Conservation (phyloP, 2,329 filamentous ascomycete genomes). For the Colletotrichum truncatum region DNA sequence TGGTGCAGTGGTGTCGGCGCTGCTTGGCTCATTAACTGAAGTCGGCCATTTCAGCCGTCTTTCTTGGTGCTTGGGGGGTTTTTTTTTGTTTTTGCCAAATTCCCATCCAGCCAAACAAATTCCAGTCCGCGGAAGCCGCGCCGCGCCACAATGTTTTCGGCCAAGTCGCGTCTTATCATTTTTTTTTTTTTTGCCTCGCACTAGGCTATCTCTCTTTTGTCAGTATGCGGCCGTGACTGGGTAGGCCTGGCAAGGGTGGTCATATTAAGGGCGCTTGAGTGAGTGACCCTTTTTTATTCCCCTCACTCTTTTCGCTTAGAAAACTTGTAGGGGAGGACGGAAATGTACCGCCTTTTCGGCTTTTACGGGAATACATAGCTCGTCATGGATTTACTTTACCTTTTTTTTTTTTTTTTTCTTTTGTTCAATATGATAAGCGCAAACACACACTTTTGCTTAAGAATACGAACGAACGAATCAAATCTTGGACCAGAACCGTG, state of each 20-base stretch:
- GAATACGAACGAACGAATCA: background rate
- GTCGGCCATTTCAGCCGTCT: background rate
- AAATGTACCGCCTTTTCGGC: too few relatives aligned
- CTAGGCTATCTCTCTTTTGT: constrained; percentile 12
- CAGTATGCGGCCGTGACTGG: constrained; percentile 5
- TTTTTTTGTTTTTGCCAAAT: background rate
- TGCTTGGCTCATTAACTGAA: background rate
- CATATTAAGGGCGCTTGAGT: background rate
- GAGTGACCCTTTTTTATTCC: too few relatives aligned
- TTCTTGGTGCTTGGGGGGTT: too few relatives aligned
- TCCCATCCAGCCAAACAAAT: background rate
- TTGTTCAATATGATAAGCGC: background rate
- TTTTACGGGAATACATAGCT: too few relatives aligned
- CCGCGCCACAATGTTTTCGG: too few relatives aligned
- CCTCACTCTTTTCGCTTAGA: background rate
- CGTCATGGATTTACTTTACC: too few relatives aligned
- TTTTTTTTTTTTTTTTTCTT: too few relatives aligned
- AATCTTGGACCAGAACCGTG: background rate
- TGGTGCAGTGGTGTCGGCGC: constrained; percentile 22
- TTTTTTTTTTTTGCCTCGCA: constrained; percentile 1
- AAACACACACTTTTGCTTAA: background rate
- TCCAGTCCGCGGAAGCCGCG: background rate
- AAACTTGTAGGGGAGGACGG: background rate
- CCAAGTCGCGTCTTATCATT: background rate
- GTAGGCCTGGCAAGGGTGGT: background rate